A percentile compares a stretch with the other conserved stretches of the same genome.
Evolutionary conservation across 1,284 basidiomycete species (phyloP).

Genomic region (Rhodotorula sp.): DNA sequence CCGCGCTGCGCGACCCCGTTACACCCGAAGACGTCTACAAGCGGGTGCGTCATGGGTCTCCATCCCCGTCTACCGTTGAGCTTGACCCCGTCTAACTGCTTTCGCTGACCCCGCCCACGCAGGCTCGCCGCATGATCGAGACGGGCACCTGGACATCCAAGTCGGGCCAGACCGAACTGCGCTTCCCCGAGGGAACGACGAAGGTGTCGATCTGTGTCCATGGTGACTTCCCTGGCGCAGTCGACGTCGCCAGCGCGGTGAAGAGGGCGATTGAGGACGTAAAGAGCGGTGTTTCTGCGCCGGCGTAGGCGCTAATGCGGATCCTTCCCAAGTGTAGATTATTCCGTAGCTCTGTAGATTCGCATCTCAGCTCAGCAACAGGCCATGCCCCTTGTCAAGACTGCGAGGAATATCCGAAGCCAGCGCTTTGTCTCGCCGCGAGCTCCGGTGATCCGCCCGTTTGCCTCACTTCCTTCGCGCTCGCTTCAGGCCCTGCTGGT

Average conservation of each 20-base stretch:
- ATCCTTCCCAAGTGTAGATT: background rate
- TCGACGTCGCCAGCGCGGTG: conserved; percentile 19
- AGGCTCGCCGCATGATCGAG: conserved; percentile 59
- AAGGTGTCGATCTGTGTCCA: conserved; percentile 67
- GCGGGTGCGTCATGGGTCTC: conserved; percentile 52
- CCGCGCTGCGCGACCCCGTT: conserved; percentile 54
- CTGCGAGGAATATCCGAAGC: too few relatives aligned
- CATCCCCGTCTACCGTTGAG: background rate
- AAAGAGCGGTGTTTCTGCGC: background rate
- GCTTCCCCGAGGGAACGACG: conserved; percentile 55
- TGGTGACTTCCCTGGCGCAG: conserved; percentile 61
- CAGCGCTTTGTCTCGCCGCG: too few relatives aligned
- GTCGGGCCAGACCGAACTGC: conserved; percentile 53
- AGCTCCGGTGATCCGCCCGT: too few relatives aligned
- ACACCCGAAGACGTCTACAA: conserved; percentile 55
- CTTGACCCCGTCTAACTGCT: background rate
- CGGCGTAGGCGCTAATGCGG: background rate
- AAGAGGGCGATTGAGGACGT: conserved; percentile 26
- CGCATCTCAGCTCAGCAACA: too few relatives aligned
- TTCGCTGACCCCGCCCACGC: background rate
- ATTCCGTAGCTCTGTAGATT: too few relatives aligned
- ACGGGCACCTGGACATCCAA: conserved; percentile 55
- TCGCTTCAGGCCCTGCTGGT: too few relatives aligned
- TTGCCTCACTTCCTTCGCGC: too few relatives aligned
- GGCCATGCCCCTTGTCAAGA: too few relatives aligned